Base-by-base conservation (phyloP, 2,329 filamentous ascomycete species). In the Cordyceps cicadae region DNA sequence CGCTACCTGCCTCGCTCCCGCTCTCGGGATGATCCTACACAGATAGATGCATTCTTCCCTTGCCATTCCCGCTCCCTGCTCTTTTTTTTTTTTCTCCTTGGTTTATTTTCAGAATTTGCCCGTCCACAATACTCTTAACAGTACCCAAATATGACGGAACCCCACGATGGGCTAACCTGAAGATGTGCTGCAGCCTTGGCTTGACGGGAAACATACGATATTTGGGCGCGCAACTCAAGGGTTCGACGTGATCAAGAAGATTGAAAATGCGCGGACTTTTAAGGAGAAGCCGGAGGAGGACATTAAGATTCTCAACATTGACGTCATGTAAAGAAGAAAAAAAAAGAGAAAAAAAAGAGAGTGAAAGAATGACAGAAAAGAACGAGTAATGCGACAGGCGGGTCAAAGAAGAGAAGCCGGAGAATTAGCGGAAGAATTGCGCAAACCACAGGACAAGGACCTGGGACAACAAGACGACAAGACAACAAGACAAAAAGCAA, bases 261-360 rank as follows among this genome's bases (percentile, higher is more conserved):
- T 99, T 71, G 94, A 99, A 76, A 96, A 95, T 71, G 81, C 84
- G 17, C 89, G 88, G 71, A 92, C 92, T 4, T 87, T 89, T 73
- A 87, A 87, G 79, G 95, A 99, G 77, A 96, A 93, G 78, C 94
- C 94, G 0, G 90, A 96, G 73, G 92, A 96, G 69, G 94, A 99
- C 72, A 92, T 99, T 69, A 97, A 96, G 76, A 96, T 99, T 66
- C 84, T 99, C 62, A 97, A 90, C 71, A 96, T 99, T 67, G 83
- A 86, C 67, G 75, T 85, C 62, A 68, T 75, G 64, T 84, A 79
- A 79, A 68, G 51, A 21, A 48, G 5, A n/a, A n/a, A n/a, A n/a
- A n/a, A n/a, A n/a, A n/a, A n/a, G n/a, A n/a, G n/a, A n/a, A n/a
- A n/a, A n/a, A n/a, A n/a, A n/a, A n/a, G n/a, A n/a, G n/a, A n/a